Base-by-base conservation (phyloP, 148 eudicot genomes). In the Spergularia bocconei region DNA sequence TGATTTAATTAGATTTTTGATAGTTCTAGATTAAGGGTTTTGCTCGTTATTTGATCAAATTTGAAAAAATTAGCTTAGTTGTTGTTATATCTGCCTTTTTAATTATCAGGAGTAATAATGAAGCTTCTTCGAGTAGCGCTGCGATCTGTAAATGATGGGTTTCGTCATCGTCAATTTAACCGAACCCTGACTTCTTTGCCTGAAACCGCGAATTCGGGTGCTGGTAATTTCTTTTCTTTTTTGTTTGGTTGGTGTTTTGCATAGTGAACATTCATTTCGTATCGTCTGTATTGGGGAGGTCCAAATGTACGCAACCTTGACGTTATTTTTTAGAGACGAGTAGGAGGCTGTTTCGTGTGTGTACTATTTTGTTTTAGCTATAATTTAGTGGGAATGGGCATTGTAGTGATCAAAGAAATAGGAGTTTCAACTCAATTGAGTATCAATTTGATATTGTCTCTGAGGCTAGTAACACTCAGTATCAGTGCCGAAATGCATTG, bases 81-180 rank as follows among this genome's bases (percentile, higher is more conserved):
- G 10, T 19, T 3, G 36, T 29, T 29, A 29, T 29, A 6, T 29
- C 13, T 15, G 5, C 66, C 6, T 5, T 0, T 57, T 74, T 50
- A 10, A 21, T 21, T 58, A 61, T 74, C 78, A 69, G 78, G 68
- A 52, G 75, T 36, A 69, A 75, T 57, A 29, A 74, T 79, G 78
- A 79, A 47, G 69, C 56, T 63, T 16, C 16, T 69, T 69, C 56
- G 71, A 39, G 82, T 69, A 16, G 82, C 70, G 17, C 36, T 53
- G 4, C 75, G 71, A 63, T 79, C 75, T 25, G 71, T 69, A 41
- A 79, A 54, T 69, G 55, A 69, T 55, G 82, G 78, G 55, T 13
- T 69, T 47, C 54, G 13, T 69, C 63, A 23, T 52, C 82, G 25
- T 69, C 82, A 50, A 56, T 63, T 41, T 44, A 74, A 74, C 54